These are phyloP conservation scores for Phytophthora palmivora DNA, from an alignment of 352 stramenopile species.

Conservation along the genomic window DNA sequence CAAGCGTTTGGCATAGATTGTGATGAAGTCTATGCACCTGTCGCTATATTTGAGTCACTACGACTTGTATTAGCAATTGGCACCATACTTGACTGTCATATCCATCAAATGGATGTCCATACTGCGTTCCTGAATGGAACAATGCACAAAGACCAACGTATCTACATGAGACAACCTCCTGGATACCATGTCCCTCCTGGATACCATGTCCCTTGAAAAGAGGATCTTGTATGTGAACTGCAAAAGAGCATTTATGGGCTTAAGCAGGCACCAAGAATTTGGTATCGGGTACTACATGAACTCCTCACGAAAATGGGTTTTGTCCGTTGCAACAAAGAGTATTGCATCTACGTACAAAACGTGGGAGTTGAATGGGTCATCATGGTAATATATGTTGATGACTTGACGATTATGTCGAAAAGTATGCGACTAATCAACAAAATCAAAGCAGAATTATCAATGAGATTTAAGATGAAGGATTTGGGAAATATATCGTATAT, in stretches of 20 bases:
- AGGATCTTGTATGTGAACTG: constrained; percentile 1
- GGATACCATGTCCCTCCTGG: no score
- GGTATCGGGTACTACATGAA: constrained; percentile 1
- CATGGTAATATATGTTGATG: constrained; percentile 27
- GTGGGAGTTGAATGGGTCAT: no score
- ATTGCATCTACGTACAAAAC: no score
- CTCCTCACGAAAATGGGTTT: no score
- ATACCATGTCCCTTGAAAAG: background rate
- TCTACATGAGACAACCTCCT: constrained; percentile 3
- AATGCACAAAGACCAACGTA: constrained; percentile 1
- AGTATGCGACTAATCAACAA: constrained; percentile 19
- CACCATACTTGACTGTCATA: constrained; percentile 8
- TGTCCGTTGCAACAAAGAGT: no score
- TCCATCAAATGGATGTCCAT: constrained; percentile 8
- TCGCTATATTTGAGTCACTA: constrained; percentile 1
- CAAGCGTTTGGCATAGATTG: background rate
- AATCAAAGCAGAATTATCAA: constrained; percentile 28
- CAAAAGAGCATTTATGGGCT: constrained; percentile 11
- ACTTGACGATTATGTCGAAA: no score
- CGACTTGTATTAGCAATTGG: background rate
- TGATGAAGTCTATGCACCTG: constrained; percentile 1
- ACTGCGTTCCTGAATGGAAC: constrained; percentile 1
- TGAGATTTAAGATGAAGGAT: constrained; percentile 41
- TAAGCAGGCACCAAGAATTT: constrained; percentile 6
- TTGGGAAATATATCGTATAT: constrained; percentile 14